Percentiles rank a stretch among this genome's conserved stretches.
Conservation (phyloP, 495 filamentous ascomycete species). For the Podospora pseudocomata region DNA sequence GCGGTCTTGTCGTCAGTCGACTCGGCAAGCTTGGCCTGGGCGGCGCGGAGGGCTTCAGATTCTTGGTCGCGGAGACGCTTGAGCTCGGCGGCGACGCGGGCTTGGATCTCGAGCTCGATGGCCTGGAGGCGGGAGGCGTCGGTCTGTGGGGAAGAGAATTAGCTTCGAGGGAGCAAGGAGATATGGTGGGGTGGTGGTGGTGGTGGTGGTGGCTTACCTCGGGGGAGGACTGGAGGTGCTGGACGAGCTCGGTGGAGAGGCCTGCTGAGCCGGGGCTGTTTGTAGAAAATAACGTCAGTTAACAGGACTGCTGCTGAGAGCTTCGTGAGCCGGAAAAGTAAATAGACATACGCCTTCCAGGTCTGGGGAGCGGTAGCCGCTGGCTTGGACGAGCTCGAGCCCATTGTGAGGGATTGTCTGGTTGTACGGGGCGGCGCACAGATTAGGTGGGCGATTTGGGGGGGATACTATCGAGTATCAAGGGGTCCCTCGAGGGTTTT, state of each 20-base stretch:
- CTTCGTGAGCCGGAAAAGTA: slow-evolving; percentile 3
- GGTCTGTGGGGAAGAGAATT: slow-evolving; percentile 49
- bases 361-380: slow-evolving; percentile 39
- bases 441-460: slow-evolving; percentile 3
- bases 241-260: slow-evolving; percentile 80
- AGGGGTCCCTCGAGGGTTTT: slow-evolving; percentile 8
- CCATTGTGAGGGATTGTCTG: slow-evolving; percentile 35
- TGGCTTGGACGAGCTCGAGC: slow-evolving; percentile 49
- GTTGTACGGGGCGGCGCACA: background rate
- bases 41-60: slow-evolving; percentile 54
- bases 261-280: slow-evolving; percentile 74
- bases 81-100: slow-evolving; percentile 81
- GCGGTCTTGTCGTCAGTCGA: slow-evolving; percentile 1
- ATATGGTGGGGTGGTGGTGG: background rate
- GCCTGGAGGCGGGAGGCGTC: slow-evolving; percentile 79
- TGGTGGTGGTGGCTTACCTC: slow-evolving; percentile 59
- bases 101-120: slow-evolving; percentile 83
- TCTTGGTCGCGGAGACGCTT: slow-evolving; percentile 62
- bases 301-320: slow-evolving; percentile 1
- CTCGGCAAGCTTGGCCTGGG: slow-evolving; percentile 57
- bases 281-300: slow-evolving; percentile 3
- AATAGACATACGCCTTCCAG: slow-evolving; percentile 46
- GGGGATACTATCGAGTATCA: slow-evolving; percentile 5
- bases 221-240: slow-evolving; percentile 73
- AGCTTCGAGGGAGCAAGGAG: slow-evolving; percentile 8